Evolutionary conservation across 345 rosid genomes (phyloP).

Genomic region (Sisymbrium irio): DNA sequence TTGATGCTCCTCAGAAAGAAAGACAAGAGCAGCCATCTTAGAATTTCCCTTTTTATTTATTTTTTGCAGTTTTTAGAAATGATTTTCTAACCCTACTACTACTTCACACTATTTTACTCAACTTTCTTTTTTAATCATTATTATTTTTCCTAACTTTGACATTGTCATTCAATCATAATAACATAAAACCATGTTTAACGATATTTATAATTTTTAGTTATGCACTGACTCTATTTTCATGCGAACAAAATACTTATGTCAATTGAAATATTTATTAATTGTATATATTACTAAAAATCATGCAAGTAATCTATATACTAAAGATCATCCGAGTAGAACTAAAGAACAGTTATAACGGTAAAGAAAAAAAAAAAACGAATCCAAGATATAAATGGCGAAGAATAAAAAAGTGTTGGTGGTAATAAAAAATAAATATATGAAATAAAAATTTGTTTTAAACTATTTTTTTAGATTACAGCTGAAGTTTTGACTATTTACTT

Average conservation of each 20-base stretch:
- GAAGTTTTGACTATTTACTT: neutral
- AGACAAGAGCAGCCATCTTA: constrained; percentile 34
- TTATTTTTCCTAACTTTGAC: constrained; percentile 14
- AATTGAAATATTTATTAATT: neutral
- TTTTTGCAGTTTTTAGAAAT: neutral
- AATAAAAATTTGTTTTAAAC: neutral
- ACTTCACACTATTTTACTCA: neutral
- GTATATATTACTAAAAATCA: neutral
- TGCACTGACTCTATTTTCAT: neutral
- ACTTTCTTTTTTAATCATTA: neutral
- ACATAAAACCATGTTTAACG: neutral
- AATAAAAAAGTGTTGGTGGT: neutral
- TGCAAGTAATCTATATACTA: neutral
- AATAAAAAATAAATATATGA: too few species aligned
- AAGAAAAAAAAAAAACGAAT: neutral
- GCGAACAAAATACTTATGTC: neutral
- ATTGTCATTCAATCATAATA: constrained; percentile 15
- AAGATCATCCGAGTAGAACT: neutral
- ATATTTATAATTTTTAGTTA: too few species aligned
- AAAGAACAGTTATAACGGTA: neutral
- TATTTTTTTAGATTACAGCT: neutral
- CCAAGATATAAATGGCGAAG: neutral
- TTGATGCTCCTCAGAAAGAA: constrained; percentile 46
- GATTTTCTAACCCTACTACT: neutral
- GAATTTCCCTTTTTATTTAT: constrained; percentile 8